Evolutionary conservation across 208 protist genomes (phyloP), one percentile per base, ranked within the genome.

Genomic region (Crithidia mellificae): DNA sequence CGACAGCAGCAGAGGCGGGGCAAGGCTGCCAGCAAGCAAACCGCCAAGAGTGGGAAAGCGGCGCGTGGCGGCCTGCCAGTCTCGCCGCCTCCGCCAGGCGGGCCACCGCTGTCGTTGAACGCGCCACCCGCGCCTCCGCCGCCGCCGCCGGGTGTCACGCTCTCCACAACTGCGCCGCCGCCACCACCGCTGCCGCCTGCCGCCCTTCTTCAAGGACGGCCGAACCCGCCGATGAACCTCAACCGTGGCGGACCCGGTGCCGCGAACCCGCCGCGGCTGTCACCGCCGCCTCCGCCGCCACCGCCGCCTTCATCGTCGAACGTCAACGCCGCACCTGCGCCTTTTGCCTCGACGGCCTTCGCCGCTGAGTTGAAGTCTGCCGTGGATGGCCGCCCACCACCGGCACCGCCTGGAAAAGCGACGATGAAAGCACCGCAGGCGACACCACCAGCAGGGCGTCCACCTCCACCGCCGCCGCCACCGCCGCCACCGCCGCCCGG

Each of bases 131-230:
- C 12, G n/a, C 72, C 72, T 9, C 72, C 72, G 29, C 71, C 71
- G 7, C 62, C 71, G 6, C 72, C 72, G 30, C 79, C 80, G 50
- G 78, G 68, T 6, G 66, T 81, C 25, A 82, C 57, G 39, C 56
- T 24, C 17, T 67, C 54, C 15, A 74, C 61, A 2, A 71, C 67
- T 1, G 68, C 73, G 6, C 66, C 63, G 20, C 73, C 71, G 34
- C 81, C 76, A 14, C 77, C 75, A n/a, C 74, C 76, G 36, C 69
- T 62, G 50, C 59, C 61, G 14, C 68, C 47, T 2, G 6, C 66
- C 1, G 29, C 62, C 36, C 36, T 66, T 6, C 57, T 72, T n/a
- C 50, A 64, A 38, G 57, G 71, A 3, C 8, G 22, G 50, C 22
- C 53, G 20, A 59, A 58, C 47, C 55, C 51, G 41, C 57, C 61